Conservation (phyloP, 208 protist species). For the Trypanosomatidae sp. region DNA sequence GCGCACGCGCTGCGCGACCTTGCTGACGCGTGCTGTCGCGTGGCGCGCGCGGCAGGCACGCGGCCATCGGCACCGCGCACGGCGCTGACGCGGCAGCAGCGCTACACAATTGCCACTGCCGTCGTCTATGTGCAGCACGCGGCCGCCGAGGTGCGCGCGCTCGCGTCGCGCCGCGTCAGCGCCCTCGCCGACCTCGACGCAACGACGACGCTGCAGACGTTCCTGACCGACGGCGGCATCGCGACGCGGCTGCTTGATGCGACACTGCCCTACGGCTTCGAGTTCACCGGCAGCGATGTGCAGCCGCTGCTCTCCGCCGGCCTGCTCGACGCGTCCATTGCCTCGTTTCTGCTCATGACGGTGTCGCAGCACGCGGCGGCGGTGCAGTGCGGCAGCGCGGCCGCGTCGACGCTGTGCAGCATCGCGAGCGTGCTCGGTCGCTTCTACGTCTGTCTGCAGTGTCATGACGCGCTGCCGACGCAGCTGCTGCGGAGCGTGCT, state of each 20-base stretch:
- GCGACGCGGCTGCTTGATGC: slow-evolving; percentile 36
- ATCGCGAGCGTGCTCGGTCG: slow-evolving; percentile 40
- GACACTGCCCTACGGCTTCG: slow-evolving; percentile 48
- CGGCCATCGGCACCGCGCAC: background rate
- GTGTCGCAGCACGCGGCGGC: too few relatives aligned
- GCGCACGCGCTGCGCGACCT: slow-evolving; percentile 29
- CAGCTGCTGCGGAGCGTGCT: slow-evolving; percentile 23
- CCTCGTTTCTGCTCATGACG: slow-evolving; percentile 2
- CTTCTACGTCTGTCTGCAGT: slow-evolving; percentile 47
- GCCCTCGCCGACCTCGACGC: slow-evolving; percentile 41
- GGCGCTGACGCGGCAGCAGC: too few relatives aligned
- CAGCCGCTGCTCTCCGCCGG: slow-evolving; percentile 26
- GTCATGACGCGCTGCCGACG: slow-evolving; percentile 13
- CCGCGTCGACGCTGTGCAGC: too few relatives aligned
- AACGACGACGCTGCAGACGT: slow-evolving; percentile 65
- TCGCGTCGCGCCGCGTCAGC: slow-evolving; percentile 23
- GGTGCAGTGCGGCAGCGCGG: too few relatives aligned
- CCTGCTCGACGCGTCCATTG: slow-evolving; percentile 8
- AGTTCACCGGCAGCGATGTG: slow-evolving; percentile 61
- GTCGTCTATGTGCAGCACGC: slow-evolving; percentile 45
- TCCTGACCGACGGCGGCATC: slow-evolving; percentile 35
- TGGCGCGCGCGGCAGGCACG: slow-evolving; percentile 7
- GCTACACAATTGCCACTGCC: too few relatives aligned
- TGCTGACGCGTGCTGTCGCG: slow-evolving; percentile 27
- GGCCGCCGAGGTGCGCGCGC: slow-evolving; percentile 26